A percentile compares a stretch with the other conserved stretches of the same genome.
Evolutionary conservation across 805 yeast species (phyloP).

Genomic region (Ogataea polymorpha): DNA sequence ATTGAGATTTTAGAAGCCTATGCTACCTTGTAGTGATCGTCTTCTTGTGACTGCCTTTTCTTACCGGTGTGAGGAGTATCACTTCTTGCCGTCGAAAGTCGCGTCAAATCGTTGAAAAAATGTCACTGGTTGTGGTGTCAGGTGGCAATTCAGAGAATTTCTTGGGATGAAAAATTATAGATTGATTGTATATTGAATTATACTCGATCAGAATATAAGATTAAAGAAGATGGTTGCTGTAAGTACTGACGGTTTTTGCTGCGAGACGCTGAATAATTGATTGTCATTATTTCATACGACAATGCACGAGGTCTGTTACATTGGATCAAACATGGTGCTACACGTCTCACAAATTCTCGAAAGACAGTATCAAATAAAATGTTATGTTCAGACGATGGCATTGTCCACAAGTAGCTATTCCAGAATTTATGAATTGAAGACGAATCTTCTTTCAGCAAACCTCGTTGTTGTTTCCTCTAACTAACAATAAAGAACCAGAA

Average conservation of each 20-base stretch:
- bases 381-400: too few species aligned
- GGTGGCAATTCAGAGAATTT: slow-evolving; percentile 2
- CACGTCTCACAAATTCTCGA: too few species aligned
- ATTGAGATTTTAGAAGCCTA: too few species aligned
- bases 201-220: slow-evolving; percentile 7
- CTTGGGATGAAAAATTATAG: slow-evolving; percentile 7
- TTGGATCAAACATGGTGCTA: too few species aligned
- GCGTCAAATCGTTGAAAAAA: neutral
- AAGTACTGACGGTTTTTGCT: slow-evolving; percentile 13
- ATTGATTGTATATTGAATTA: slow-evolving; percentile 8
- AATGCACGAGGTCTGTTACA: too few species aligned
- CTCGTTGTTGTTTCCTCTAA: too few species aligned
- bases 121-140: slow-evolving; percentile 1
- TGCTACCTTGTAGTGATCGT: too few species aligned
- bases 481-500: slow-evolving; percentile 54
- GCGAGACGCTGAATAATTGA: neutral
- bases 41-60: slow-evolving; percentile 19
- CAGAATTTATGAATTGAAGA: too few species aligned
- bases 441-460: too few species aligned
- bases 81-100: neutral
- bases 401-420: too few species aligned
- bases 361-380: too few species aligned
- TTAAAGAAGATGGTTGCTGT: slow-evolving; percentile 31
- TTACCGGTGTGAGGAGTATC: slow-evolving; percentile 13
- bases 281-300: too few species aligned